A percentile compares a stretch with the other conserved stretches of the same genome.
Conservation (phyloP, 768 basidiomycete species). For the Russula sp. region DNA sequence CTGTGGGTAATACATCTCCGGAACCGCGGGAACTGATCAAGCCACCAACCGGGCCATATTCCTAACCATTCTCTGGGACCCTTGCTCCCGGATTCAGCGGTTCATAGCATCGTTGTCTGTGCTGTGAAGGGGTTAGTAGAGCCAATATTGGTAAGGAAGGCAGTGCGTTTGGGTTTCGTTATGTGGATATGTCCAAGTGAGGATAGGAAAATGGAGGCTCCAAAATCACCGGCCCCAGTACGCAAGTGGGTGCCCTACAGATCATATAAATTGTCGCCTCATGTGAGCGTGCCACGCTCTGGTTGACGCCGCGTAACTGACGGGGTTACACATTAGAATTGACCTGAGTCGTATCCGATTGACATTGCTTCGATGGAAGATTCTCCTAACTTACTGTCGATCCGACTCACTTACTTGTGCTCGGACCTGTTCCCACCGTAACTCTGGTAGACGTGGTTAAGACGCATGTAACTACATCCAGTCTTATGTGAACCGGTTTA, state of each 20-base stretch:
- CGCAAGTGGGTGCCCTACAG: not conserved
- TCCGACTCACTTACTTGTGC: not conserved
- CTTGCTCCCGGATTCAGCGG: not conserved
- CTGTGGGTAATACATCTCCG: not conserved
- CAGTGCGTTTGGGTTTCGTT: not conserved
- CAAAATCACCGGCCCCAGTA: not conserved
- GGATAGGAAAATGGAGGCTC: not conserved
- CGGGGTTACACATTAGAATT: not conserved
- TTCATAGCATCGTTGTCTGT: not conserved
- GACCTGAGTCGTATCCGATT: not conserved
- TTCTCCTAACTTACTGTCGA: not conserved
- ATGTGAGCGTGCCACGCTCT: not conserved
- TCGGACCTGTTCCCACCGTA: no score
- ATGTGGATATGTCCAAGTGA: not conserved
- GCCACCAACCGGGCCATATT: not conserved
- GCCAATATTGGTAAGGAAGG: not conserved
- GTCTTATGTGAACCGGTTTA: no score
- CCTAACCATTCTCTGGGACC: not conserved
- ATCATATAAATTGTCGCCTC: not conserved
- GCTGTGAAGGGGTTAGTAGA: not conserved
- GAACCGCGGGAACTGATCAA: not conserved
- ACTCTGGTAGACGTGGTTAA: no score
- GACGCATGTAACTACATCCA: no score
- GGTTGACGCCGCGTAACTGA: not conserved
- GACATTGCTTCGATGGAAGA: not conserved